phyloP scores from a whole-genome alignment of 1,284 basidiomycete species.

The Neonothopanus nambi region DNA sequence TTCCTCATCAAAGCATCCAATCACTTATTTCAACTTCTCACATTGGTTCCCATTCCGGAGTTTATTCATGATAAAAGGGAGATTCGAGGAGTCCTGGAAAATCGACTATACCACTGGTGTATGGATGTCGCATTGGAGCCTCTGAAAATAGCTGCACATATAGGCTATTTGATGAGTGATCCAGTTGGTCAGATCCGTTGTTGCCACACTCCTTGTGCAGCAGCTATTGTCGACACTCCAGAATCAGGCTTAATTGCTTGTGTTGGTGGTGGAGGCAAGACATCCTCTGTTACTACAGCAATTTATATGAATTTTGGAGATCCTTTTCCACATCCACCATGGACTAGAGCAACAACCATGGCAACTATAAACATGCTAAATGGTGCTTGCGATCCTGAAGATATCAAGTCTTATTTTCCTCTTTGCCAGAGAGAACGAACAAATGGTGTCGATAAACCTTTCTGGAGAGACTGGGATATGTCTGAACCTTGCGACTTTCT shows the following conservation, averaged over 20 bases:
- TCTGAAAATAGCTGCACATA: slow-evolving; percentile 28
- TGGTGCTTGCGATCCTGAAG: slow-evolving; percentile 19
- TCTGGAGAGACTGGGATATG: slow-evolving; percentile 29
- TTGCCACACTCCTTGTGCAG: slow-evolving; percentile 27
- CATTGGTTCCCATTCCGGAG: slow-evolving; percentile 30
- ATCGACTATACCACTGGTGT: slow-evolving; percentile 29
- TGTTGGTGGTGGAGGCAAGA: slow-evolving; percentile 22
- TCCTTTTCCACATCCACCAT: slow-evolving; percentile 22
- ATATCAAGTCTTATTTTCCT: slow-evolving; percentile 21
- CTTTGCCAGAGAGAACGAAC: slow-evolving; percentile 19
- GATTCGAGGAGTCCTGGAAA: slow-evolving; percentile 22
- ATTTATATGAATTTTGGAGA: slow-evolving; percentile 27
- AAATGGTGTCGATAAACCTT: slow-evolving; percentile 29
- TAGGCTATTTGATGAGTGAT: slow-evolving; percentile 30
- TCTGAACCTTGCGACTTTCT: slow-evolving; percentile 29
- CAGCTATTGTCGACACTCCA: slow-evolving; percentile 28
- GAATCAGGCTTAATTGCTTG: slow-evolving; percentile 26
- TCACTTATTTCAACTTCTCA: slow-evolving; percentile 29
- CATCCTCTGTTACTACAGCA: slow-evolving; percentile 30
- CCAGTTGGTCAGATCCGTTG: slow-evolving; percentile 9
- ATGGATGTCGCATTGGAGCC: slow-evolving; percentile 30
- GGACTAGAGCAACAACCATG: slow-evolving; percentile 23
- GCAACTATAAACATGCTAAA: slow-evolving; percentile 14
- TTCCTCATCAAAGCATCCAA: slow-evolving; percentile 30
- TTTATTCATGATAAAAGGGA: slow-evolving; percentile 23